Conservation (phyloP, 2,329 filamentous ascomycete species). For the Blumeria hordei region DNA sequence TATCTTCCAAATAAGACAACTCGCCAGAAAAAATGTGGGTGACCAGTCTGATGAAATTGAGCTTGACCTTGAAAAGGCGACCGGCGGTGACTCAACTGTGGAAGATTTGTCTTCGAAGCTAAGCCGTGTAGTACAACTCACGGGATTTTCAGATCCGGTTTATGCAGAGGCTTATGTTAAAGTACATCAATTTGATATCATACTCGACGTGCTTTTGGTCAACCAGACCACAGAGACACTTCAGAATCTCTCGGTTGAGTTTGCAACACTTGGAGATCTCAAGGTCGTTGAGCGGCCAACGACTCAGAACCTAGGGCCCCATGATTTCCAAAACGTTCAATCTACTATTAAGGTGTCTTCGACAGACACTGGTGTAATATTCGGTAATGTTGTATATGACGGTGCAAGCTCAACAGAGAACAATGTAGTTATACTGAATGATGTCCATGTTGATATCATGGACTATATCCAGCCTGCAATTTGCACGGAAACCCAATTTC, state of each 20-base stretch:
- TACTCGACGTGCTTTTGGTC: constrained; percentile 84
- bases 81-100: constrained; percentile 60
- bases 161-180: constrained; percentile 99
- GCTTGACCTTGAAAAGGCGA: constrained; percentile 77
- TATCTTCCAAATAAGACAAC: constrained; percentile 73
- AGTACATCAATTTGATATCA: constrained; percentile 96
- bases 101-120: constrained; percentile 88
- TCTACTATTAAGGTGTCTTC: constrained; percentile 97
- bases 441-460: constrained; percentile 98
- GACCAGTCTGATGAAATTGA: constrained; percentile 73
- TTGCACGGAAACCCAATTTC: constrained; percentile 94
- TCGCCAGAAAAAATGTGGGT: constrained; percentile 69
- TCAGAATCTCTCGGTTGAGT: constrained; percentile 92
- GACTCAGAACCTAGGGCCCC: constrained; percentile 81
- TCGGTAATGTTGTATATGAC: constrained; percentile 95
- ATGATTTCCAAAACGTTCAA: constrained; percentile 96
- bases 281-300: constrained; percentile 95
- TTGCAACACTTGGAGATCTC: constrained; percentile 89
- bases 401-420: constrained; percentile 78
- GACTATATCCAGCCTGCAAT: constrained; percentile 96
- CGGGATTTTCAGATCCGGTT: constrained; percentile 91
- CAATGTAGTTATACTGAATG: constrained; percentile 92
- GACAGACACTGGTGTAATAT: constrained; percentile 94
- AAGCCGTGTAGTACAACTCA: constrained; percentile 86
- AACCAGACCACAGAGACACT: constrained; percentile 94